Evolutionary conservation across 2,329 filamentous ascomycete species (phyloP), one percentile per base, ranked within the genome.

Genomic region (Scytalidium lignicola): DNA sequence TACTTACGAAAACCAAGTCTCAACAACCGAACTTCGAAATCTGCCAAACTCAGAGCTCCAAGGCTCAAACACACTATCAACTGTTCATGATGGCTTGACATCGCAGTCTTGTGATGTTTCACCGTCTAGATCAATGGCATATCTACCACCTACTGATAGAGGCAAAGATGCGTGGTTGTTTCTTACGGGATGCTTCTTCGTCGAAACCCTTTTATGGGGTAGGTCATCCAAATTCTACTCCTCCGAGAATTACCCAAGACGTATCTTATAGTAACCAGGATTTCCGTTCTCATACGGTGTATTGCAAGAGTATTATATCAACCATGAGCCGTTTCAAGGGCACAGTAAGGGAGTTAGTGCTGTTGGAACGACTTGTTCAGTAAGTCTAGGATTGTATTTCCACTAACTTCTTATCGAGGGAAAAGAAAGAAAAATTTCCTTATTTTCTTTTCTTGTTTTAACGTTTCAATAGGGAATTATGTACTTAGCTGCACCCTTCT

Each of bases 141-240:
- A 56, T 49, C 59, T 78, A 9, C 70, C 74, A 3, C 68, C 63
- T 9, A 67, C 68, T 1, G 76, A 79, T 57, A 59, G 65, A 3
- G 76, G 75, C 1, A 74, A 67, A 57, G 68, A 71, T 46, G 75
- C 77, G 2, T 78, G 73, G 70, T 51, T 75, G 3, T 74, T 77
- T 46, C 60, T 79, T 18, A 65, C 66, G 15, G 69, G 67, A 2
- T 74, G 73, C 53, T 79, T 76, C 54, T 62, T 76, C 46, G 65
- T 80, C 10, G 76, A 82, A 49, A 67, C 72, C 20, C 62, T 78
- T 17, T 68, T 78, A 15, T 80, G 74, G 75, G 75, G 74, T 74
- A 53, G 52, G 62, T 39, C 47, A 13, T 19, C 7, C 43, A 15
- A 44, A 61, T 58, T 58, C 3, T 64, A 59, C 46, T 57, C 56